phyloP scores from a whole-genome alignment of 306 rosid genomes.

The Argentina anserina region DNA sequence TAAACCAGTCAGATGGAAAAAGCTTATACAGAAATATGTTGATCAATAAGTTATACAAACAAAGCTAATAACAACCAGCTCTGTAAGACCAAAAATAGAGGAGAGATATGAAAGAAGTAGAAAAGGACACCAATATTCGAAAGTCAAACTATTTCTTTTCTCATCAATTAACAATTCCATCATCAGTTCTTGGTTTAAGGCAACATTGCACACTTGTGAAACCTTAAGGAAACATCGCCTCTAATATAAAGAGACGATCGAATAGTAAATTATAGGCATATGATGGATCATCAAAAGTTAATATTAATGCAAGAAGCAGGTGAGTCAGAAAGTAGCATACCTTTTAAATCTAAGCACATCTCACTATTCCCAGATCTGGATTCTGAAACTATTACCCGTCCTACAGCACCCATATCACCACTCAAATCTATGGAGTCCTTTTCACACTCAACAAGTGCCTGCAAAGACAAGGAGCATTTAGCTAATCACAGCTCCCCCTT shows the following conservation, averaged over 20 bases:
- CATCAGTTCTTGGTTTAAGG: background rate
- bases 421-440: conserved; percentile 88
- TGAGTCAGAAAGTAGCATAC: conserved; percentile 27
- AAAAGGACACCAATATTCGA: background rate
- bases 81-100: background rate
- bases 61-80: conserved; percentile 3
- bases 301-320: conserved; percentile 12
- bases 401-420: conserved; percentile 92
- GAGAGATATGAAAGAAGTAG: background rate
- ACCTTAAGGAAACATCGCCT: background rate
- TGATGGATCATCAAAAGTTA: conserved; percentile 11
- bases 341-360: conserved; percentile 85
- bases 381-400: conserved; percentile 71
- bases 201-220: background rate
- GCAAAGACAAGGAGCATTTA: conserved; percentile 26
- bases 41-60: conserved; percentile 5
- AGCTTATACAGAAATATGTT: conserved; percentile 2
- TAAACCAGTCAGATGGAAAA: conserved; percentile 32
- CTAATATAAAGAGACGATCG: background rate
- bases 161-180: background rate
- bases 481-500: conserved; percentile 18
- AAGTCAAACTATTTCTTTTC: background rate
- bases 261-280: background rate
- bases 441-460: conserved; percentile 95
- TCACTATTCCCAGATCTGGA: conserved; percentile 53